These are phyloP conservation scores for Termitomyces sp. DNA, from an alignment of 768 basidiomycete species.

Conservation along the genomic window DNA sequence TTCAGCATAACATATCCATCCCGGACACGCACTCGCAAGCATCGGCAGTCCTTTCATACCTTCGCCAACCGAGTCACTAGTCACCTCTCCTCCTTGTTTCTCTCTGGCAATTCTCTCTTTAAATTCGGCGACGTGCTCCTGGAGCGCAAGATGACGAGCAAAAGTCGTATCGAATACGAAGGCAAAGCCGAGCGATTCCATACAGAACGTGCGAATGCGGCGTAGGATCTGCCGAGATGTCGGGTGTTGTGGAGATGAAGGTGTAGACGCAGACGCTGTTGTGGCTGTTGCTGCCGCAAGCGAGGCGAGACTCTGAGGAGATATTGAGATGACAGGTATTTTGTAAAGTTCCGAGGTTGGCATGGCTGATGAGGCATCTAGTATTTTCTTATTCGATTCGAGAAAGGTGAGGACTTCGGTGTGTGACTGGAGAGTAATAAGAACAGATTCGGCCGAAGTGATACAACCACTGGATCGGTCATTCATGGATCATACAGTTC, in stretches of 20 bases:
- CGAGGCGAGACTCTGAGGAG: slow-evolving; percentile 83
- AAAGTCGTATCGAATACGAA: slow-evolving; percentile 94
- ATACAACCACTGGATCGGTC: slow-evolving; percentile 76
- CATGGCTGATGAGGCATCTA: neutral
- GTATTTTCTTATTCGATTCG: slow-evolving; percentile 36
- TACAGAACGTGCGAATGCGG: slow-evolving; percentile 68
- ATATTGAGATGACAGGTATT: slow-evolving; percentile 76
- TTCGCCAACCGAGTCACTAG: slow-evolving; percentile 2
- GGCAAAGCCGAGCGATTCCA: slow-evolving; percentile 62
- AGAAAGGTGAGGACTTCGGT: slow-evolving; percentile 85
- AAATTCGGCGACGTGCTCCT: slow-evolving; percentile 81
- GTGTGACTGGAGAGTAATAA: slow-evolving; percentile 95
- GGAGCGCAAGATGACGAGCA: slow-evolving; percentile 78
- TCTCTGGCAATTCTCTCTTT: slow-evolving; percentile 47
- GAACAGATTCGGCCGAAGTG: slow-evolving; percentile 94
- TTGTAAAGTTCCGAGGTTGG: slow-evolving; percentile 34
- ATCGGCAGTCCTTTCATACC: slow-evolving; percentile 57
- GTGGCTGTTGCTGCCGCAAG: slow-evolving; percentile 62
- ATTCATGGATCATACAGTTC: neutral
- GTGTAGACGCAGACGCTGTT: slow-evolving; percentile 42
- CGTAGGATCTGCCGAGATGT: slow-evolving; percentile 58
- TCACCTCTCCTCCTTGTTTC: slow-evolving; percentile 11
- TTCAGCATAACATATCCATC: slow-evolving; percentile 99
- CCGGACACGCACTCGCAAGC: slow-evolving; percentile 94
- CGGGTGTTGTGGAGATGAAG: slow-evolving; percentile 25